phyloP scores from a whole-genome alignment of 306 rosid genomes.

The Lathyrus tuberosus region DNA sequence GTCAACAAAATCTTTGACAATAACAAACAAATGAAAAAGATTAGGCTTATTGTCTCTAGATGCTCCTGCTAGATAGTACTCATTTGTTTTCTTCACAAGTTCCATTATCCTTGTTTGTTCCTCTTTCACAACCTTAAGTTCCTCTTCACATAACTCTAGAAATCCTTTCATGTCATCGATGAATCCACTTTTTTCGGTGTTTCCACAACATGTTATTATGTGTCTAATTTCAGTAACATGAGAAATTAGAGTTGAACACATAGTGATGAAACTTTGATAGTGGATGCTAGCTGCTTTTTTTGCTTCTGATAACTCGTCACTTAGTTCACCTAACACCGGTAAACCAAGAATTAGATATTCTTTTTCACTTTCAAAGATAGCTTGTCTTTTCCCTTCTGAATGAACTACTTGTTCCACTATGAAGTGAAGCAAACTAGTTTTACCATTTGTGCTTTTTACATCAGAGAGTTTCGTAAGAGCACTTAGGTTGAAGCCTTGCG shows the following conservation, averaged over 20 bases:
- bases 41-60: conserved; percentile 48
- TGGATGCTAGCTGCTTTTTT: conserved; percentile 73
- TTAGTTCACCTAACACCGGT: conserved; percentile 51
- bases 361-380: conserved; percentile 50
- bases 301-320: conserved; percentile 60
- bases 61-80: conserved; percentile 67
- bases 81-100: conserved; percentile 67
- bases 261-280: conserved; percentile 49
- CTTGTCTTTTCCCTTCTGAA: conserved; percentile 65
- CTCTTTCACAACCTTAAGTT: conserved; percentile 60
- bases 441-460: conserved; percentile 77
- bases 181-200: conserved; percentile 54
- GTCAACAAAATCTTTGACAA: conserved; percentile 67
- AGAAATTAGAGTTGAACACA: conserved; percentile 46
- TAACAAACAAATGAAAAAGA: conserved; percentile 62
- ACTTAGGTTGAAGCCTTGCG: conserved; percentile 76
- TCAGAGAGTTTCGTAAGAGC: conserved; percentile 75
- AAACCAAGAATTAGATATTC: conserved; percentile 56
- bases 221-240: conserved; percentile 51
- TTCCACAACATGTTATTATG: conserved; percentile 46
- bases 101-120: conserved; percentile 64
- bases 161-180: conserved; percentile 63
- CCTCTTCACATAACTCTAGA: conserved; percentile 68
- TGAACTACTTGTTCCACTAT: conserved; percentile 79
- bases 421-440: conserved; percentile 73